Evolutionary conservation across 2,329 filamentous ascomycete species (phyloP).

Genomic region (Chaetothyriales sp.): DNA sequence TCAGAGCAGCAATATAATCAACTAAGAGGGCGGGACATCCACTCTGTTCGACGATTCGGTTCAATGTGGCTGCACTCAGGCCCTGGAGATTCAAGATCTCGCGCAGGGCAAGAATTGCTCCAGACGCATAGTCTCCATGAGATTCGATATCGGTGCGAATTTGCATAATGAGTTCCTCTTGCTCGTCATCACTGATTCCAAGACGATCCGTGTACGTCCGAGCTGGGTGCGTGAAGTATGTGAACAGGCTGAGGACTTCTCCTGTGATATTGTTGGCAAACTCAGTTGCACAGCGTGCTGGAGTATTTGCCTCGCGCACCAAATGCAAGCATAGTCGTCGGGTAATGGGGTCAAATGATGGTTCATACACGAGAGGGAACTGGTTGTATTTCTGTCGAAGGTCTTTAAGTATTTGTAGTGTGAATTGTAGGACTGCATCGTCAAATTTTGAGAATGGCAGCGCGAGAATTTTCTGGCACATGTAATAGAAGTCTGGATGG

Average conservation of each 20-base stretch:
- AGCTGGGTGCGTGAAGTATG: background rate
- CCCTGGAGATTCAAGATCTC: background rate
- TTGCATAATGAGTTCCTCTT: conserved; percentile 1
- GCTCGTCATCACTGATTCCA: conserved; percentile 1
- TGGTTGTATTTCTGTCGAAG: conserved; percentile 28
- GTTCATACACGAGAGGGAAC: background rate
- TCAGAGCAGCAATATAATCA: background rate
- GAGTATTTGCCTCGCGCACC: conserved; percentile 56
- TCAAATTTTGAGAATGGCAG: conserved; percentile 53
- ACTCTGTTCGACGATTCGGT: conserved; percentile 1
- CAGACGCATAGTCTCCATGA: conserved; percentile 4
- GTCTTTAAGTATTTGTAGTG: conserved; percentile 42
- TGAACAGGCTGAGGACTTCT: conserved; percentile 7
- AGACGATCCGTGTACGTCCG: background rate
- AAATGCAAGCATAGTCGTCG: conserved; percentile 49
- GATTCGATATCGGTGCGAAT: conserved; percentile 3
- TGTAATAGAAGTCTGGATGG: conserved; percentile 37
- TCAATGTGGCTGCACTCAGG: conserved; percentile 1
- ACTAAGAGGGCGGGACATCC: background rate
- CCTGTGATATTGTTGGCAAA: conserved; percentile 20
- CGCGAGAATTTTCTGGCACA: conserved; percentile 56
- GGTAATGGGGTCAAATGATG: conserved; percentile 8
- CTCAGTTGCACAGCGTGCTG: conserved; percentile 40
- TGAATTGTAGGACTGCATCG: conserved; percentile 47
- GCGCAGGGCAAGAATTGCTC: conserved; percentile 6